Evolutionary conservation across 345 rosid genomes (phyloP).

Genomic region (Camelina hispida): DNA sequence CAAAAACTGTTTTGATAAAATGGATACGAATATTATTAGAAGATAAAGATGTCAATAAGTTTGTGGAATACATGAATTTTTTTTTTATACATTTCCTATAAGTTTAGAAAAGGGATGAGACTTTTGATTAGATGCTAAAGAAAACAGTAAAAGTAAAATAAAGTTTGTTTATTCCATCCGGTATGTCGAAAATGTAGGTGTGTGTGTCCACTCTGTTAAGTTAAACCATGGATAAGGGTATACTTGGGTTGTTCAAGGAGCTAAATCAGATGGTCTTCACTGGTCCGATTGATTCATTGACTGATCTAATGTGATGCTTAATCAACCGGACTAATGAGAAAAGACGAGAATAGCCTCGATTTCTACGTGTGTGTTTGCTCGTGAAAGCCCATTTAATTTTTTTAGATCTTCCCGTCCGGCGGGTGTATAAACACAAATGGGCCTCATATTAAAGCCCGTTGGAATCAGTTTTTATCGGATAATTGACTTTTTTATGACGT

Average conservation of each 20-base stretch:
- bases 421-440: neutral
- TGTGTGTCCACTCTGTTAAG: neutral
- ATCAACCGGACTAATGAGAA: too few relatives aligned
- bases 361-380: too few relatives aligned
- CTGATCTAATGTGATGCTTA: too few relatives aligned
- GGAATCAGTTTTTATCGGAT: neutral
- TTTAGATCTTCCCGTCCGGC: too few relatives aligned
- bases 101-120: constrained; percentile 8
- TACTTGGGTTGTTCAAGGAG: too few relatives aligned
- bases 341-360: too few relatives aligned
- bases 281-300: too few relatives aligned
- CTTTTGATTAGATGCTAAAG: constrained; percentile 22
- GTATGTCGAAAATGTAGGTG: constrained; percentile 20
- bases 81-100: neutral
- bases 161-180: constrained; percentile 34
- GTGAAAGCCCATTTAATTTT: too few relatives aligned
- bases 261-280: too few relatives aligned
- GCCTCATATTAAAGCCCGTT: constrained; percentile 14
- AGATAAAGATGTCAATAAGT: constrained; percentile 8
- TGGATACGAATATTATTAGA: neutral
- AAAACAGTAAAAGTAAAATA: neutral
- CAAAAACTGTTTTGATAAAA: neutral
- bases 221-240: too few relatives aligned
- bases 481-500: neutral
- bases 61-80: neutral